phyloP scores from a whole-genome alignment of 2,329 filamentous ascomycete genomes.

The Nakataea oryzae region DNA sequence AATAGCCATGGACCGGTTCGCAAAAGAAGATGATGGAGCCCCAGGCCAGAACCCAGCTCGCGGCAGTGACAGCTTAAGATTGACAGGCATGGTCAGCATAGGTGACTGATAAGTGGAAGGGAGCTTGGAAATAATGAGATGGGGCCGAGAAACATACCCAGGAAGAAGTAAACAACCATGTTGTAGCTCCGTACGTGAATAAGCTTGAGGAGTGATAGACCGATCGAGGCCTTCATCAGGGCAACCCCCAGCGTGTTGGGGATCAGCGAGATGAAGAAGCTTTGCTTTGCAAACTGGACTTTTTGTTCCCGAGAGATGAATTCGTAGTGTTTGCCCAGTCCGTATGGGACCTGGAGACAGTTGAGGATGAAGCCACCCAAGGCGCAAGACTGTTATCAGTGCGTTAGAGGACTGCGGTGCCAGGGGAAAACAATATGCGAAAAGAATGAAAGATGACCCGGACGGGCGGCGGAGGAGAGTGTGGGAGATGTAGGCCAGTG shows the following conservation, averaged over 20 bases:
- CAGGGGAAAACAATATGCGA: too few species aligned
- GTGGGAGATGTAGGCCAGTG: too few species aligned
- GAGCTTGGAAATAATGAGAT: not conserved
- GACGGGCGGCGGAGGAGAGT: too few species aligned
- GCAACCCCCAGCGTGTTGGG: not conserved
- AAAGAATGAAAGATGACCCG: too few species aligned
- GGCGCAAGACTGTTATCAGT: not conserved
- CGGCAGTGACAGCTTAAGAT: not conserved
- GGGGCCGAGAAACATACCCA: not conserved
- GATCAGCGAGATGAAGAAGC: slow-evolving; percentile 1
- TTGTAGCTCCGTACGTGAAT: not conserved
- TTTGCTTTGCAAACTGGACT: not conserved
- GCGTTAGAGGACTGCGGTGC: not conserved
- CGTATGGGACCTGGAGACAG: not conserved
- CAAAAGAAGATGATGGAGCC: slow-evolving; percentile 1
- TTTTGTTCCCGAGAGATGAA: not conserved
- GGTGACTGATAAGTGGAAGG: not conserved
- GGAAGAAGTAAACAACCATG: not conserved
- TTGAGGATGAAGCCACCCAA: not conserved
- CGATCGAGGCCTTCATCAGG: slow-evolving; percentile 1
- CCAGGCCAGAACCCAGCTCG: not conserved
- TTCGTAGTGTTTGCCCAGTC: not conserved
- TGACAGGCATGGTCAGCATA: not conserved
- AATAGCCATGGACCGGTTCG: not conserved
- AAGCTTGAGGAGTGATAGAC: not conserved